Percentiles rank a stretch among this genome's conserved stretches.
Conservation (phyloP, 2,329 filamentous ascomycete genomes). For the Apiospora marii region DNA sequence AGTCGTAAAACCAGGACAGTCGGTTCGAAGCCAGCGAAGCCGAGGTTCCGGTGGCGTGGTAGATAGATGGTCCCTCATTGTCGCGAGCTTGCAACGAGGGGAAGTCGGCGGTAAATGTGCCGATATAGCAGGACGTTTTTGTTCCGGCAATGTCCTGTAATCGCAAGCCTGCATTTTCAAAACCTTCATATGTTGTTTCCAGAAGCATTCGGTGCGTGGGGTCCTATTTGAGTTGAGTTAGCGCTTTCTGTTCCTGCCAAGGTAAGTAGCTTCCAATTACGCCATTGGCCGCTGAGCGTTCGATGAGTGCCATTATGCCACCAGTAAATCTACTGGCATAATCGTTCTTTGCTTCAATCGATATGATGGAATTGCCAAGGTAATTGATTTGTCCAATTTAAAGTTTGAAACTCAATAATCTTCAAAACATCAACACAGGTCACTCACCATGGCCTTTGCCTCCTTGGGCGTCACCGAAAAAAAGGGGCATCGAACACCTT, state of each 20-base stretch:
- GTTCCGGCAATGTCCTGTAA: neutral
- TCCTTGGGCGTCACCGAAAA: constrained; percentile 23
- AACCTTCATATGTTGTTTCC: neutral
- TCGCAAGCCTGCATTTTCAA: neutral
- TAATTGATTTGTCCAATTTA: too few species aligned
- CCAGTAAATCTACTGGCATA: neutral
- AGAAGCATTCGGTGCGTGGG: constrained; percentile 12
- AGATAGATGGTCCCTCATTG: constrained; percentile 1
- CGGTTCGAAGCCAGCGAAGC: constrained; percentile 33
- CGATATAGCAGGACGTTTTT: neutral
- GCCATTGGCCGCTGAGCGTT: neutral
- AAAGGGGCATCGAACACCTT: constrained; percentile 21
- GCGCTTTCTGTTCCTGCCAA: neutral
- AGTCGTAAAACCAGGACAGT: constrained; percentile 39
- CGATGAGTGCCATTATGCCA: neutral
- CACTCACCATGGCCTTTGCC: constrained; percentile 18
- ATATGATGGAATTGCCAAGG: neutral
- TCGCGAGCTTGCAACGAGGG: constrained; percentile 1
- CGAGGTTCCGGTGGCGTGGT: constrained; percentile 11
- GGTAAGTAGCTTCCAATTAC: neutral
- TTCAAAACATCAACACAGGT: neutral
- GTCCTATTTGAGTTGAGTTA: neutral
- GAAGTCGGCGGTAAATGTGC: constrained; percentile 13
- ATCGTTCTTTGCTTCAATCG: neutral
- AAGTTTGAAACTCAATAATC: neutral